Base-by-base conservation (phyloP, 768 basidiomycete genomes). In the Lactarius hatsudake region DNA sequence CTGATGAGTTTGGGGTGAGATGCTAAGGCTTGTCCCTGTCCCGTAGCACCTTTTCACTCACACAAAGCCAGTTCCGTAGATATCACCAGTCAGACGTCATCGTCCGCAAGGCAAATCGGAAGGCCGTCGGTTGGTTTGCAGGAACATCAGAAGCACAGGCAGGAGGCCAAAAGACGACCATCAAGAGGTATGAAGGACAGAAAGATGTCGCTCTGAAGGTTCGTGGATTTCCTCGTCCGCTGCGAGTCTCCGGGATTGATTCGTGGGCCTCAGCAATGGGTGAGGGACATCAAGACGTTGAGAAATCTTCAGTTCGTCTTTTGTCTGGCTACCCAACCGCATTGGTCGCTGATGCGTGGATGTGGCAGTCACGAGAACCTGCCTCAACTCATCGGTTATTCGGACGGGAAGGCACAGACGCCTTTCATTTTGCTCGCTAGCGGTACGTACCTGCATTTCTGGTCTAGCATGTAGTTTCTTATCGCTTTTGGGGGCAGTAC, bases 351-450 rank as follows among this genome's bases (percentile, higher is more conserved):
- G 57, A 18, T 40, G 38, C 30, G 55, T 45, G 23, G 26, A 42
- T 58, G n/a, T 54, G 51, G 12, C 9, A 83, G 84, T 67, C 84
- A 84, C 64, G 82, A 83, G 20, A 84, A 82, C 69, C 72, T 85
- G 28, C 84, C 84, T 0, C 83, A 84, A 71, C 79, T 86, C 78
- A 67, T 83, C 8, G 83, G 84, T 1, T 82, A 82, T 69, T 84
- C 83, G 0, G 74, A 79, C 17, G 79, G 79, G 18, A 75, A 79
- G 42, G 74, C 80, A 0, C 78, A 78, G 2, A 82, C 81, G 0
- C 83, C 82, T 0, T 85, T 85, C 67, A 81, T 85, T 60, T 67
- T 85, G n/a, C 72, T 85, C 26, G 82, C 83, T 1, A 81, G 82
- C 61, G 81, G 84, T 82, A 62, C 18, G 68, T 20, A 15, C 18